Evolutionary conservation across 2,329 filamentous ascomycete species (phyloP).

Genomic region (Fusarium secorum): DNA sequence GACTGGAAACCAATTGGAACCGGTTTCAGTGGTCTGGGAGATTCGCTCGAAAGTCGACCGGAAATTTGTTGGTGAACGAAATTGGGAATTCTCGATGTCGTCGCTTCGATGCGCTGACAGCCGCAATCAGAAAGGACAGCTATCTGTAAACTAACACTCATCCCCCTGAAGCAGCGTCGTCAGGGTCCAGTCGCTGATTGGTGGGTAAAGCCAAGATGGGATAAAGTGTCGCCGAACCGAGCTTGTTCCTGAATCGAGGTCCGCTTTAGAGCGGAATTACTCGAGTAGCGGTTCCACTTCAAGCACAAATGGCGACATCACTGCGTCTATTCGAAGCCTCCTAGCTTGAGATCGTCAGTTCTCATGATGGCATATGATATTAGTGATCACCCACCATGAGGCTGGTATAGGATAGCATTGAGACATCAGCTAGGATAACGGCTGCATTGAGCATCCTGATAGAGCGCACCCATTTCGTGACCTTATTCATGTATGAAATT

Average conservation of each 20-base stretch:
- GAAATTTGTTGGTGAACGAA: conserved; percentile 7
- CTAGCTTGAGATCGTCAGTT: not conserved
- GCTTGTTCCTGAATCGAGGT: conserved; percentile 1
- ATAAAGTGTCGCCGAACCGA: conserved; percentile 40
- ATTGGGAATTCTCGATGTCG: conserved; percentile 23
- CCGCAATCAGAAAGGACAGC: conserved; percentile 42
- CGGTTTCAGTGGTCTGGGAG: conserved; percentile 8
- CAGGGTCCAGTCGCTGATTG: conserved; percentile 39
- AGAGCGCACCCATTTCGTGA: not conserved
- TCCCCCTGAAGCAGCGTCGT: conserved; percentile 29
- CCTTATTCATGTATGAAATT: not conserved
- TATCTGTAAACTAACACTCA: conserved; percentile 40
- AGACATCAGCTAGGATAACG: not conserved
- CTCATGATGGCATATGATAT: not conserved
- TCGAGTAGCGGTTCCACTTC: not conserved
- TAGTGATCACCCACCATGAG: too few relatives aligned
- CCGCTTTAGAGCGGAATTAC: conserved; percentile 7
- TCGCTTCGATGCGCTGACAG: conserved; percentile 21
- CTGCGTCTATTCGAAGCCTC: not conserved
- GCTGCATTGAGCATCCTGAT: too few relatives aligned
- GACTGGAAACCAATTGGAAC: conserved; percentile 20
- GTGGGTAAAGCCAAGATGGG: conserved; percentile 21
- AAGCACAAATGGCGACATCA: not conserved
- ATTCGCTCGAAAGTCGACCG: conserved; percentile 7
- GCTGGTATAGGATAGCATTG: not conserved